A percentile compares a stretch with the other conserved stretches of the same genome.
Evolutionary conservation across 2,329 filamentous ascomycete species (phyloP).

Genomic region (Tympanopsis confertula): DNA sequence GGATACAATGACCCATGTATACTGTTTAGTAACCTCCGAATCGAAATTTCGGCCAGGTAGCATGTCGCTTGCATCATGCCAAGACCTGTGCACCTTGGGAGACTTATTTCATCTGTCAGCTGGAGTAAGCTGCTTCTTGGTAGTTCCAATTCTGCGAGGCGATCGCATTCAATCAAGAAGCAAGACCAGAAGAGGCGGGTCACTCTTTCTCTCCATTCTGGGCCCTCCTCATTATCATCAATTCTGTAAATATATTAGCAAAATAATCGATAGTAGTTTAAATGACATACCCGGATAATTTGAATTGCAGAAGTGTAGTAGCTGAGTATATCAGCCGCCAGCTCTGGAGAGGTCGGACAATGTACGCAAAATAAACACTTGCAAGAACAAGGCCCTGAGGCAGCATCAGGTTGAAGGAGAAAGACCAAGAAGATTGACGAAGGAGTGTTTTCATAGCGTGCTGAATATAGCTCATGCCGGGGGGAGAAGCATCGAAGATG

Average conservation of each 20-base stretch:
- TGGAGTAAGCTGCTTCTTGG: conserved; percentile 18
- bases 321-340: conserved; percentile 19
- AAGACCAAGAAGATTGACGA: conserved; percentile 14
- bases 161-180: conserved; percentile 18
- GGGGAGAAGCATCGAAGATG: conserved; percentile 8
- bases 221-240: conserved; percentile 6
- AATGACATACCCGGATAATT: conserved; percentile 8
- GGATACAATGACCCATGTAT: conserved; percentile 19
- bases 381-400: conserved; percentile 17
- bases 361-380: conserved; percentile 19
- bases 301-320: conserved; percentile 15
- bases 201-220: conserved; percentile 9
- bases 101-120: conserved; percentile 14
- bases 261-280: background rate
- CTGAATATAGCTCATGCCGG: conserved; percentile 17
- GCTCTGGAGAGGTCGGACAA: conserved; percentile 17
- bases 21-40: conserved; percentile 18
- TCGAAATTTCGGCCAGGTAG: conserved; percentile 19
- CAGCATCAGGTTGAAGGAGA: conserved; percentile 12
- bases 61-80: conserved; percentile 12
- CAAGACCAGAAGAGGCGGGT: conserved; percentile 17
- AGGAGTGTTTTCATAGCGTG: conserved; percentile 15
- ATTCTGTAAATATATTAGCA: conserved; percentile 2
- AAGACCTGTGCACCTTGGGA: conserved; percentile 14
- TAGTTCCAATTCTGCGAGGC: conserved; percentile 17